Conservation (phyloP, 2,329 filamentous ascomycete species). For the Fusarium circinatum region DNA sequence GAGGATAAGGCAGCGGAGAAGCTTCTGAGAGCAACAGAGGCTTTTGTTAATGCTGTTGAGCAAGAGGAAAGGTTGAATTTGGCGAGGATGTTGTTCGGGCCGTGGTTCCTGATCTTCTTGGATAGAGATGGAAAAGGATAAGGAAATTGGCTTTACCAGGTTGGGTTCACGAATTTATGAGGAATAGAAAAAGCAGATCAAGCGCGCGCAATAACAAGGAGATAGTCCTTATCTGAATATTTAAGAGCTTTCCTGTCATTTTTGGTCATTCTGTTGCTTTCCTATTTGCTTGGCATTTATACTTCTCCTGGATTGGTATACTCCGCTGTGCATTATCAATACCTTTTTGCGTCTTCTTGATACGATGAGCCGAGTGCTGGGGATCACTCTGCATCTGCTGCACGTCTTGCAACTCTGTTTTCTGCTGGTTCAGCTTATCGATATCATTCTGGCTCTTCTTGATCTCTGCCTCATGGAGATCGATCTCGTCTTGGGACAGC, state of each 20-base stretch:
- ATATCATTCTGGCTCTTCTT: too few species aligned
- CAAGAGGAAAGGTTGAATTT: background rate
- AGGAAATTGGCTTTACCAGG: background rate
- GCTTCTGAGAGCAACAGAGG: background rate
- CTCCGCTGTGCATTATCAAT: too few species aligned
- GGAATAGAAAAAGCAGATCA: background rate
- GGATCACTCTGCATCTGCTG: too few species aligned
- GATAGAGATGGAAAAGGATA: background rate
- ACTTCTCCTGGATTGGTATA: too few species aligned
- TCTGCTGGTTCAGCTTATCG: too few species aligned
- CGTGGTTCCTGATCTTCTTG: background rate
- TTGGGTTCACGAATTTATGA: background rate
- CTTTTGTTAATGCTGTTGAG: background rate
- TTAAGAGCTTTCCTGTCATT: background rate
- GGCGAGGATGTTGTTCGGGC: too few species aligned
- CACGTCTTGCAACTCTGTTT: too few species aligned
- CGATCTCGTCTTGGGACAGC: too few species aligned
- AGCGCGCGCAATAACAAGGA: background rate
- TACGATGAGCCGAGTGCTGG: too few species aligned
- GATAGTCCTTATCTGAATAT: background rate
- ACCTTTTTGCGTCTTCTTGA: too few species aligned
- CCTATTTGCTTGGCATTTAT: too few species aligned
- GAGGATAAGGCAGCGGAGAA: fast-evolving
- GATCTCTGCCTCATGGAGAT: too few species aligned
- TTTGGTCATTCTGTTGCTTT: background rate